Percentiles rank a stretch among this genome's conserved stretches.
phyloP scores from a whole-genome alignment of 2,329 filamentous ascomycete genomes.

The Curvularia sp. region DNA sequence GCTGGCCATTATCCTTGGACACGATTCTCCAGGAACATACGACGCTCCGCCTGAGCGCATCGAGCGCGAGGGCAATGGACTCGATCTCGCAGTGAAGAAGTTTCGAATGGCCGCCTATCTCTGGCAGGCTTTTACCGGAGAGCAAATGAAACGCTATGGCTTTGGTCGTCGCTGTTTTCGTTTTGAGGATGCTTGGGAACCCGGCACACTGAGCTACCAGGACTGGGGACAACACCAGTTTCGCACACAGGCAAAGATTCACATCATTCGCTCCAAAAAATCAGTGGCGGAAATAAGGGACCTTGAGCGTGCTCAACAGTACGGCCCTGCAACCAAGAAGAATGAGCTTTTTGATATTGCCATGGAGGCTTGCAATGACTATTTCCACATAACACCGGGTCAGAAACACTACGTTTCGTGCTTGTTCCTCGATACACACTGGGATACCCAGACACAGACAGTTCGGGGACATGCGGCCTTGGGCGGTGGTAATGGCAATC shows the following conservation, averaged over 20 bases:
- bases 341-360: constrained; percentile 80
- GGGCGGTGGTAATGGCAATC: constrained; percentile 74
- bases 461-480: constrained; percentile 83
- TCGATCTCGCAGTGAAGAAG: constrained; percentile 84
- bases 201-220: constrained; percentile 76
- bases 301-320: constrained; percentile 79
- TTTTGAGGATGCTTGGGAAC: constrained; percentile 94
- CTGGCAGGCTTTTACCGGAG: constrained; percentile 96
- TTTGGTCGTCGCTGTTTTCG: constrained; percentile 86
- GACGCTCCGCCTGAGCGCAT: constrained; percentile 79
- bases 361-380: constrained; percentile 74
- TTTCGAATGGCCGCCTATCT: constrained; percentile 95
- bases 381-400: constrained; percentile 76
- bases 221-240: constrained; percentile 75
- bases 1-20: constrained; percentile 83
- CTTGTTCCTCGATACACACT: constrained; percentile 85
- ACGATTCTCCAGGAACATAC: constrained; percentile 85
- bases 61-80: constrained; percentile 79
- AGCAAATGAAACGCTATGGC: constrained; percentile 92
- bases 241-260: constrained; percentile 89
- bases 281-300: constrained; percentile 84
- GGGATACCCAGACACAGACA: constrained; percentile 74
- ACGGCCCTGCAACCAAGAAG: constrained; percentile 70
- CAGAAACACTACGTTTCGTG: constrained; percentile 90
- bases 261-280: constrained; percentile 81